Evolutionary conservation across 1,284 basidiomycete genomes (phyloP).

Genomic region (Malassezia restricta): DNA sequence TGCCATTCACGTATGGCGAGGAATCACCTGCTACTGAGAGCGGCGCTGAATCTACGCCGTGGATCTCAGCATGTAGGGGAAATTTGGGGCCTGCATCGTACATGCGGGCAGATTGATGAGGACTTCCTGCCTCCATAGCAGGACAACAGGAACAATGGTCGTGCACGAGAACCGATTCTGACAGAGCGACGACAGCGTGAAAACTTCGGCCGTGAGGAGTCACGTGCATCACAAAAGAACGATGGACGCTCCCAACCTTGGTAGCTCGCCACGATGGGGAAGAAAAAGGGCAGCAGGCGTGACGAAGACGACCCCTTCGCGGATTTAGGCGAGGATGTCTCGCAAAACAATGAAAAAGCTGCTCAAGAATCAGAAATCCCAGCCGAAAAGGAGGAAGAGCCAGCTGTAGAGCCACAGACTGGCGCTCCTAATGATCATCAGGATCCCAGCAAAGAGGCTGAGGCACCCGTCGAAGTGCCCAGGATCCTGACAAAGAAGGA

Average conservation of each 20-base stretch:
- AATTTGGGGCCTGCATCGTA: constrained; percentile 7
- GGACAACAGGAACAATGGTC: neutral
- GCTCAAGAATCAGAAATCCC: constrained; percentile 8
- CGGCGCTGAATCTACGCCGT: neutral
- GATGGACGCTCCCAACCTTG: neutral
- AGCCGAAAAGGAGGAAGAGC: neutral
- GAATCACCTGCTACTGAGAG: neutral
- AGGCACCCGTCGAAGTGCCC: constrained; percentile 9
- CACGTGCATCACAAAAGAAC: constrained; percentile 7
- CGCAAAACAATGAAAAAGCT: constrained; percentile 15
- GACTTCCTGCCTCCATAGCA: constrained; percentile 8
- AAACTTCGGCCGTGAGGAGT: constrained; percentile 13
- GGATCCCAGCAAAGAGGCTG: constrained; percentile 19
- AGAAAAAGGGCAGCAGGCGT: constrained; percentile 37
- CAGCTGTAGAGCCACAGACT: neutral
- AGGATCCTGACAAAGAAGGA: constrained; percentile 42
- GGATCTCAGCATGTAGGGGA: neutral
- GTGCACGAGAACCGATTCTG: neutral
- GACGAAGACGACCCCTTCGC: constrained; percentile 39
- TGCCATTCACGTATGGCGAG: neutral
- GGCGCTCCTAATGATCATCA: constrained; percentile 17
- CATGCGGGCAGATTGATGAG: neutral
- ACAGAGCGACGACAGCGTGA: neutral
- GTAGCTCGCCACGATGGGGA: constrained; percentile 24
- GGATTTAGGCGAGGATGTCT: constrained; percentile 32